These are phyloP conservation scores for Letharia columbiana DNA, from an alignment of 495 filamentous ascomycete genomes.

Conservation along the genomic window DNA sequence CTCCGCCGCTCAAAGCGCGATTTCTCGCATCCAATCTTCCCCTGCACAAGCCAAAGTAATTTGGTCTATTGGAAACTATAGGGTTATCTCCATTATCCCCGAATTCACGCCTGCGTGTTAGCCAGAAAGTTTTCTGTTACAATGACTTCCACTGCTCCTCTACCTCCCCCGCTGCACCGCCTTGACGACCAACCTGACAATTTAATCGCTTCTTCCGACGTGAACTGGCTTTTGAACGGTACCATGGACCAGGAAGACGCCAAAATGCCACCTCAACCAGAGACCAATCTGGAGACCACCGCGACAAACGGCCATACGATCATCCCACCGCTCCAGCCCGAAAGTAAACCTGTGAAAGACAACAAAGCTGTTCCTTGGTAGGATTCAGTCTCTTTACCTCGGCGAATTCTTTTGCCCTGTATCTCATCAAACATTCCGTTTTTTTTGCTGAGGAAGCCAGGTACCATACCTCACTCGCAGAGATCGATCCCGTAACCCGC, in stretches of 20 bases:
- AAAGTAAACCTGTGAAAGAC: background rate
- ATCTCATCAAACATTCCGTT: background rate
- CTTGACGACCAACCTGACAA: constrained; percentile 10
- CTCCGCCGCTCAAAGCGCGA: too few species aligned
- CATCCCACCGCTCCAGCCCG: constrained; percentile 7
- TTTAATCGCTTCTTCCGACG: constrained; percentile 6
- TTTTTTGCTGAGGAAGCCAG: constrained; percentile 1
- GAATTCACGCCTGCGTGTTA: too few species aligned
- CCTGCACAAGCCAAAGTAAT: too few species aligned
- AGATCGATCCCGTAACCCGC: constrained; percentile 7
- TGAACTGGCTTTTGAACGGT: background rate
- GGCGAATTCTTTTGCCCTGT: too few species aligned
- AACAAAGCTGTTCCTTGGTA: constrained; percentile 12
- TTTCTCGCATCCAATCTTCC: too few species aligned
- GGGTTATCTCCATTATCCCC: too few species aligned
- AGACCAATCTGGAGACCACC: background rate
- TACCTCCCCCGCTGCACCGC: constrained; percentile 4
- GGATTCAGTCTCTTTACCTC: background rate
- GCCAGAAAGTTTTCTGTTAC: background rate
- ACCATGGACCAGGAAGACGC: background rate
- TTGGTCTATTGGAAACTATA: too few species aligned
- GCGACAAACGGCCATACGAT: background rate
- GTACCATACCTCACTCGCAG: constrained; percentile 1
- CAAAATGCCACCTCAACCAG: background rate
- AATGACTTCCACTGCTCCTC: constrained; percentile 3